Evolutionary conservation across 352 stramenopile genomes (phyloP), one percentile per base, ranked within the genome.

Genomic region (Phytophthora pisi): DNA sequence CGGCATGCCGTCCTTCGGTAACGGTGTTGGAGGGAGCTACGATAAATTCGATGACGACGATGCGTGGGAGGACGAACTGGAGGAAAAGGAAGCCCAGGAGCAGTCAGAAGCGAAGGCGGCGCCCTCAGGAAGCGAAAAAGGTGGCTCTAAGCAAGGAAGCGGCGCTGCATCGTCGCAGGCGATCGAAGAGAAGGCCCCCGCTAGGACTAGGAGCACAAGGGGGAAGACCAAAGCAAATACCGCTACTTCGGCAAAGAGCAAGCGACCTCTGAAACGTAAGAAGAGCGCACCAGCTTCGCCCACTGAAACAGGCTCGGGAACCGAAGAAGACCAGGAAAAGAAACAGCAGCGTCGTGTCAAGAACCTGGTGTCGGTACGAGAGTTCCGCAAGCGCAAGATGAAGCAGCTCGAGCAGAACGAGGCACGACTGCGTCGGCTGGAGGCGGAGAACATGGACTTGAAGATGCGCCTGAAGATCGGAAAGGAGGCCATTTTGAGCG

Each of bases 391-490:
- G 70, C 83, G 85, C 52, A 90, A 90, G 56, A 86, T 84, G 67
- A 86, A 90, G 68, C 80, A 90, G 53, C 72, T 89, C 30, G 81
- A 92, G 49, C 73, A 91, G 61, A 93, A 90, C 62, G 85, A 91
- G 56, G 63, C 70, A 28, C 78, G 73, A 15, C 67, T 93, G 52
- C 77, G 77, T 30, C 81, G 79, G 30, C 70, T 93, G 5, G 85
- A 93, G 54, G 78, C 82, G 5, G 85, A 93, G 57, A 92, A 93
- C 61, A 77, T 92, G 64, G 84, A 92, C 49, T 64, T 93, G 47
- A 91, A 91, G 53, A 91, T 93, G 81, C 85, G 80, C 0, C 69
- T 93, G 38, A 91, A 92, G 72, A 92, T 93, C 43, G 85, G 85
- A 36, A 93, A 92, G 54, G 83, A 93, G 66, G 85, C 85, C 10